phyloP scores from a whole-genome alignment of 2,329 filamentous ascomycete species.

The Microascus cirrosus region DNA sequence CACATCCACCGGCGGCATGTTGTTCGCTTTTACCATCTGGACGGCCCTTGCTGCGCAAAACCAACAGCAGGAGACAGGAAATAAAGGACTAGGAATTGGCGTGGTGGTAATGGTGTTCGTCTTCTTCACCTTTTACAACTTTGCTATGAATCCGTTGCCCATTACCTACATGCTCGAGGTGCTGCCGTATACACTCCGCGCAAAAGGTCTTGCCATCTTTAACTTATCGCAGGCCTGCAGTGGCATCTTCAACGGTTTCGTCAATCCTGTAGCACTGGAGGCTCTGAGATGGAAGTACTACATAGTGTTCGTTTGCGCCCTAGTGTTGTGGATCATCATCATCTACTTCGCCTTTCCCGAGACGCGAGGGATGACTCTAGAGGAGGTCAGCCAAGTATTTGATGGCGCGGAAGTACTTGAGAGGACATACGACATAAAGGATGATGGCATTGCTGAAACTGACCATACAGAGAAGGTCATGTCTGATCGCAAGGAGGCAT shows the following conservation, averaged over 20 bases:
- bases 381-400: slow-evolving; percentile 18
- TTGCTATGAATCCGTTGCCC: slow-evolving; percentile 38
- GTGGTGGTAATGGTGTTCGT: slow-evolving; percentile 21
- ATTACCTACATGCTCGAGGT: slow-evolving; percentile 36
- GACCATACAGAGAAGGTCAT: too few species aligned
- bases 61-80: slow-evolving; percentile 4
- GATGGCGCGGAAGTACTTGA: slow-evolving; percentile 9
- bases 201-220: slow-evolving; percentile 16
- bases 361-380: slow-evolving; percentile 17
- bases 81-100: slow-evolving; percentile 7
- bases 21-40: slow-evolving; percentile 21
- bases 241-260: slow-evolving; percentile 21
- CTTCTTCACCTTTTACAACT: slow-evolving; percentile 38
- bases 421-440: too few species aligned
- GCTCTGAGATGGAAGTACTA: slow-evolving; percentile 27
- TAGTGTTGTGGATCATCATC: slow-evolving; percentile 16
- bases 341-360: slow-evolving; percentile 25
- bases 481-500: too few species aligned
- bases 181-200: slow-evolving; percentile 37
- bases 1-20: slow-evolving; percentile 23
- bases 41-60: slow-evolving; percentile 21
- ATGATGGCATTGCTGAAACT: too few species aligned
- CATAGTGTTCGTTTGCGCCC: slow-evolving; percentile 23
- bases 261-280: slow-evolving; percentile 26
- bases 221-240: slow-evolving; percentile 15